Percentiles rank a stretch among this genome's conserved stretches.
Conservation (phyloP, 202 grass and related monocot genomes). For the Brachypodium distachyon region DNA sequence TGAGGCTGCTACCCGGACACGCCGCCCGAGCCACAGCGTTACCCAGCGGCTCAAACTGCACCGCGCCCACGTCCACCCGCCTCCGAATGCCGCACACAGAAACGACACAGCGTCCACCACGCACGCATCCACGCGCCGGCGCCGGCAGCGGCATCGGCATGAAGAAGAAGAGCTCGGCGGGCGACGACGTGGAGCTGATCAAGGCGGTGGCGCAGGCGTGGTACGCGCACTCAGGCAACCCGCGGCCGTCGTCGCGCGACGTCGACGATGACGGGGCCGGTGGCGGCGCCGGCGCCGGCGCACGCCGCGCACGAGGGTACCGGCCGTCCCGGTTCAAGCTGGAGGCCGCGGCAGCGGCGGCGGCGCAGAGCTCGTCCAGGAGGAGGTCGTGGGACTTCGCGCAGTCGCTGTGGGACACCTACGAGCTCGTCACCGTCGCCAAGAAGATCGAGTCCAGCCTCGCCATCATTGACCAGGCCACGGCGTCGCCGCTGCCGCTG, state of each 20-base stretch:
- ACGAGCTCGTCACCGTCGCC: constrained; percentile 56
- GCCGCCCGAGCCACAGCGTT: neutral
- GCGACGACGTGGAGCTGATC: constrained; percentile 44
- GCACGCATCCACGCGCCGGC: neutral
- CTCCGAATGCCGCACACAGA: neutral
- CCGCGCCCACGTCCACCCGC: neutral
- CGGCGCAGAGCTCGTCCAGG: neutral
- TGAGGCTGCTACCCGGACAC: neutral
- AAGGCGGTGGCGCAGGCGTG: constrained; percentile 90
- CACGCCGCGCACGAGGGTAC: neutral
- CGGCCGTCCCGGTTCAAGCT: constrained; percentile 62
- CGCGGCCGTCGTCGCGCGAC: neutral
- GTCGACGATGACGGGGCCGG: neutral
- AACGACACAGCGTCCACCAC: neutral
- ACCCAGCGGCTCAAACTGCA: neutral
- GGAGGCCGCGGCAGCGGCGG: constrained; percentile 31
- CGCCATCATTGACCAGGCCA: constrained; percentile 1
- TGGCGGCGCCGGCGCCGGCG: neutral
- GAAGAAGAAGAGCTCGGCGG: constrained; percentile 41
- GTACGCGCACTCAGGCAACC: constrained; percentile 60
- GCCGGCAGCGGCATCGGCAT: constrained; percentile 10
- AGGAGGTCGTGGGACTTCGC: constrained; percentile 37
- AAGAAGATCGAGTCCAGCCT: constrained; percentile 57
- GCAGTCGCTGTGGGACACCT: constrained; percentile 56
- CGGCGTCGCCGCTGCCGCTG: neutral